phyloP scores from a whole-genome alignment of 2,329 filamentous ascomycete species.

The Graphilbum ipis-grandicollis region DNA sequence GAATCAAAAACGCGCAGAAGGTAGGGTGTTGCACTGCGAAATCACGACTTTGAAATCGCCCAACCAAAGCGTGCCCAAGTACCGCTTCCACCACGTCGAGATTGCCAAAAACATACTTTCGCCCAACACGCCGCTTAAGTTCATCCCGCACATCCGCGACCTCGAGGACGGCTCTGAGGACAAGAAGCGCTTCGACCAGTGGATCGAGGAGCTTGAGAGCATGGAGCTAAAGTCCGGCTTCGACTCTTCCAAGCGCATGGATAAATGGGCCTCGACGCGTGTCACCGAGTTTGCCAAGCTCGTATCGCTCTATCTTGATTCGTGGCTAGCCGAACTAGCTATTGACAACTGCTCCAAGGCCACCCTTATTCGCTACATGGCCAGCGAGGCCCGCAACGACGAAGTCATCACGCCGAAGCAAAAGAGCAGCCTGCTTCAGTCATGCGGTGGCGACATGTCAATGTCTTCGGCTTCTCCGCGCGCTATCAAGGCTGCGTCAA shows the following conservation, averaged over 20 bases:
- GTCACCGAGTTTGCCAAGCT: constrained; percentile 33
- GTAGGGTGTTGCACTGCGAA: constrained; percentile 6
- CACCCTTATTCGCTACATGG: constrained; percentile 35
- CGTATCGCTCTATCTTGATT: constrained; percentile 34
- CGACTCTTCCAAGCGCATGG: constrained; percentile 31
- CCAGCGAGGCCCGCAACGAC: constrained; percentile 25
- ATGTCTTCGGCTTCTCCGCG: constrained; percentile 20
- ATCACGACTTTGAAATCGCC: constrained; percentile 31
- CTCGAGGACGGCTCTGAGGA: constrained; percentile 32
- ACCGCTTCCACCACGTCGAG: constrained; percentile 42
- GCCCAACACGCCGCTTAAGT: constrained; percentile 41
- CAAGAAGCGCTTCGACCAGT: constrained; percentile 34
- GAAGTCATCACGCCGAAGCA: constrained; percentile 35
- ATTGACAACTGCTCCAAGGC: constrained; percentile 34
- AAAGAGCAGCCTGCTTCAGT: constrained; percentile 31
- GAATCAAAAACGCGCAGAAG: constrained; percentile 5
- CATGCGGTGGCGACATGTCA: constrained; percentile 23
- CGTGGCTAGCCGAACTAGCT: constrained; percentile 29
- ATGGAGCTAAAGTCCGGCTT: constrained; percentile 42
- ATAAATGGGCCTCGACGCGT: constrained; percentile 30
- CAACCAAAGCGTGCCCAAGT: constrained; percentile 35
- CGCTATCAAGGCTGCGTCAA: constrained; percentile 23
- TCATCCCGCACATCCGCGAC: constrained; percentile 41
- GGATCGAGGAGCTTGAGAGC: constrained; percentile 38
- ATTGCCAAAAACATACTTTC: constrained; percentile 42